Conservation (phyloP, 352 stramenopile species). For the Nannochloropsis limnetica region DNA sequence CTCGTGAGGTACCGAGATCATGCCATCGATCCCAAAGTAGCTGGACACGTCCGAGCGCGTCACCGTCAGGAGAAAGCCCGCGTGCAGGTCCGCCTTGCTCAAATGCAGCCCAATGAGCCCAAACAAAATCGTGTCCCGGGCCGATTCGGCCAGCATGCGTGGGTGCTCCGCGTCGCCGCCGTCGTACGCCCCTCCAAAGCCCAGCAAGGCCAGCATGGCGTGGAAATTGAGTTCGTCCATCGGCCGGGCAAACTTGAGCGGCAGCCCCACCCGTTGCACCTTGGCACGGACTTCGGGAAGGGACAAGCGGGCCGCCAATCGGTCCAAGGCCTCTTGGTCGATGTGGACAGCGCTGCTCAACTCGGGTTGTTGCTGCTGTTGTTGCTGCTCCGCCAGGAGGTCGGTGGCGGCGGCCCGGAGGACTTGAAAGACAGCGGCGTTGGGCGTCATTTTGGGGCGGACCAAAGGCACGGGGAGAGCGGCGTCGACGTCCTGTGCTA, state of each 20-base stretch:
- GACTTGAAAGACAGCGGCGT: background rate
- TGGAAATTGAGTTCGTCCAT: slow-evolving; percentile 33
- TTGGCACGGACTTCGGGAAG: background rate
- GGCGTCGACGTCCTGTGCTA: background rate
- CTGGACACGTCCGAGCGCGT: slow-evolving; percentile 26
- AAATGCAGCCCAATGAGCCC: background rate
- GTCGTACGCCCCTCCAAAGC: slow-evolving; percentile 25
- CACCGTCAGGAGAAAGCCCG: slow-evolving; percentile 28
- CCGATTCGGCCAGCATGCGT: background rate
- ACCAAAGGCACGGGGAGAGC: background rate
- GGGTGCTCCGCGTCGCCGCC: background rate
- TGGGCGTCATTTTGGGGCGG: background rate
- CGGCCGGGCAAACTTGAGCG: slow-evolving; percentile 2
- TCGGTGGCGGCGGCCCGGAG: background rate
- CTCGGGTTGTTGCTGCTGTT: background rate
- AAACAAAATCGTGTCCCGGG: background rate
- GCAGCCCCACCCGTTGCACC: background rate
- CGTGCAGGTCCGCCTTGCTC: background rate
- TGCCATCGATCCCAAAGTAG: slow-evolving; percentile 22
- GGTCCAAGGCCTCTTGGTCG: background rate
- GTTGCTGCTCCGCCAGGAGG: slow-evolving; percentile 4
- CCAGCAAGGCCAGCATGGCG: background rate
- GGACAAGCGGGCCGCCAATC: slow-evolving; percentile 14
- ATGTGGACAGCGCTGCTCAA: background rate
- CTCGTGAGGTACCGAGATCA: background rate